Percentiles rank a stretch among this genome's conserved stretches.
Evolutionary conservation across 768 basidiomycete genomes (phyloP).

Genomic region (Lactifluus echinatus): DNA sequence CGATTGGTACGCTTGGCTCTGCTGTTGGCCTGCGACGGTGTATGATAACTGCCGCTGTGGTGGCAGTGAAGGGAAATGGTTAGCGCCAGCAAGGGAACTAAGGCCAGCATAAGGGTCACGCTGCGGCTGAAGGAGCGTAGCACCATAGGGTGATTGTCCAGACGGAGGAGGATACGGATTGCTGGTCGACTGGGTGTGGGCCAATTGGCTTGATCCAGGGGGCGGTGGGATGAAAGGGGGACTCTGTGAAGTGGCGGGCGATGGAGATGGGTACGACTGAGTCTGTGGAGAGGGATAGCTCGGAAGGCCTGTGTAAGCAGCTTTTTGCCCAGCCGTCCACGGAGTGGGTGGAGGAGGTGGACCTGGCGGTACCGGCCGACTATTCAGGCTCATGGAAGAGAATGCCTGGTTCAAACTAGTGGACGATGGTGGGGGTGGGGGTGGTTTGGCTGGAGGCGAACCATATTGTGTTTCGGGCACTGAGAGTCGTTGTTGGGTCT

Average conservation of each 20-base stretch:
- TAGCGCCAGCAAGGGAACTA: conserved; percentile 9
- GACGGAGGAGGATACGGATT: conserved; percentile 15
- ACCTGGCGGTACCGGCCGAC: conserved; percentile 27
- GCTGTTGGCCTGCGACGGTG: conserved; percentile 15
- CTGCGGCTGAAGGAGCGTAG: conserved; percentile 23
- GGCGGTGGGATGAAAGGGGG: conserved; percentile 20
- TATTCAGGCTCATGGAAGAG: conserved; percentile 45
- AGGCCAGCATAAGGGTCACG: conserved; percentile 20
- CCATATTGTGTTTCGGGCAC: conserved; percentile 26
- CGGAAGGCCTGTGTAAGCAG: conserved; percentile 4
- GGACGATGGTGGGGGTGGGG: conserved; percentile 20
- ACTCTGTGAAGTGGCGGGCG: conserved; percentile 12
- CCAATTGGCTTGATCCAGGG: conserved; percentile 20
- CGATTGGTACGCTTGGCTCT: conserved; percentile 10
- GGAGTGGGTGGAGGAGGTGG: conserved; percentile 27
- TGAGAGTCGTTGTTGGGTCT: conserved; percentile 59
- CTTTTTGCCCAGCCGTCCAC: conserved; percentile 20
- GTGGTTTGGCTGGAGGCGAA: conserved; percentile 30
- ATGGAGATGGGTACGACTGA: conserved; percentile 14
- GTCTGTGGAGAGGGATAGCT: conserved; percentile 9
- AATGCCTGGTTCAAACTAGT: conserved; percentile 41
- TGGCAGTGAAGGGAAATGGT: conserved; percentile 21
- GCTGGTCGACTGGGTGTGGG: conserved; percentile 1
- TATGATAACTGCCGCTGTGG: conserved; percentile 24
- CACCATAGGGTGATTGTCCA: conserved; percentile 9